These are phyloP conservation scores for Coccomyxa subellipsoidea DNA, from an alignment of 163 green algal species.

Conservation along the genomic window DNA sequence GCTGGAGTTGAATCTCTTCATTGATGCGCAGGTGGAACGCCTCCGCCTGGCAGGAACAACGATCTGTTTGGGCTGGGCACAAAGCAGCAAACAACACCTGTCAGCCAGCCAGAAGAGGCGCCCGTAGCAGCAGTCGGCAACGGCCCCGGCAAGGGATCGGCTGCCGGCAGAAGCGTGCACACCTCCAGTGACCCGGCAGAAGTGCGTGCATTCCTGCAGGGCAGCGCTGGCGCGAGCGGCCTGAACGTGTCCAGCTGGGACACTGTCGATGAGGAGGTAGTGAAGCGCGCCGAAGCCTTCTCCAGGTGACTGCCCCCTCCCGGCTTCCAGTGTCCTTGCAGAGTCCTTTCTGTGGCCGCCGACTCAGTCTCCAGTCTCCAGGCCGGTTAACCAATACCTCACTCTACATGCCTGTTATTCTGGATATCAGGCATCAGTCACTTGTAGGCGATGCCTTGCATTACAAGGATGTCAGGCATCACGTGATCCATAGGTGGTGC, in stretches of 20 bases:
- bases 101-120: neutral
- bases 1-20: neutral
- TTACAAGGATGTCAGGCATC: too few relatives aligned
- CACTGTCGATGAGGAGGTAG: neutral
- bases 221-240: neutral
- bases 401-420: neutral
- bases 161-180: neutral
- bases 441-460: too few relatives aligned
- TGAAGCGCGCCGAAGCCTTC: neutral
- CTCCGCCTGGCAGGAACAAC: neutral
- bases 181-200: neutral
- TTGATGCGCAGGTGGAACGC: neutral
- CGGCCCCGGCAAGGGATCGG: neutral
- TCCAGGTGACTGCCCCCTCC: neutral
- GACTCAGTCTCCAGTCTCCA: neutral
- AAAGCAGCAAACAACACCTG: neutral
- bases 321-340: neutral
- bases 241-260: neutral
- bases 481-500: too few relatives aligned
- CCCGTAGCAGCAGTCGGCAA: neutral
- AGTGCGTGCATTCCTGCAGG: constrained; percentile 4
- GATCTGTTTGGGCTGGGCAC: constrained; percentile 1
- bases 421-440: too few relatives aligned
- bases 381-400: neutral
- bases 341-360: neutral